Evolutionary conservation across 179 eudicot genomes (phyloP).

Genomic region (Actinidia chinensis): DNA sequence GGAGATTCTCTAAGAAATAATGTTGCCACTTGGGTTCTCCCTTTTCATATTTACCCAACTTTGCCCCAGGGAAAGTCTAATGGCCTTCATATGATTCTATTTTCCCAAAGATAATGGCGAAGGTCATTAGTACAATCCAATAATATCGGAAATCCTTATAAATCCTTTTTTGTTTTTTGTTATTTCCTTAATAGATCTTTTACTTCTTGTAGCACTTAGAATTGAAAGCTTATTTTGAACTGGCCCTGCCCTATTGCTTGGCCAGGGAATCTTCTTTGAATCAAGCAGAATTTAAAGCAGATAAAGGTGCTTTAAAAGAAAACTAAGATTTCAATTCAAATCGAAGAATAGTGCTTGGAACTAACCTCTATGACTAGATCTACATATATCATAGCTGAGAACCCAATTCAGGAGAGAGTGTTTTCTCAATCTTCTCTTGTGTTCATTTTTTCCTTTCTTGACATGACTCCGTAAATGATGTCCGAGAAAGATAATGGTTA

Average conservation of each 20-base stretch:
- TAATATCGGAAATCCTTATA: not conserved
- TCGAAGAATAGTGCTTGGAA: constrained; percentile 1
- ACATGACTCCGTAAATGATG: no score
- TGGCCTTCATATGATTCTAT: not conserved
- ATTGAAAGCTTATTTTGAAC: constrained; percentile 1
- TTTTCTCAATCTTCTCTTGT: no score
- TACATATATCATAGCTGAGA: no score
- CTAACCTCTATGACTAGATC: no score
- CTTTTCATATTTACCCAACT: constrained; percentile 4
- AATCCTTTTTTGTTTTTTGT: not conserved
- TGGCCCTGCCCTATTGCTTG: not conserved
- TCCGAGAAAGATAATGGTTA: no score
- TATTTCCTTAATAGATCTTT: not conserved
- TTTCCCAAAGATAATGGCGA: not conserved
- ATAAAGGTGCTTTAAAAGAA: not conserved
- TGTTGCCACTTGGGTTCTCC: not conserved
- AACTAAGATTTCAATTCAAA: constrained; percentile 2
- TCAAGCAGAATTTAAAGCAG: not conserved
- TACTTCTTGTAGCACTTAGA: not conserved
- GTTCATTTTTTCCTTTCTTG: no score
- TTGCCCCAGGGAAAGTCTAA: not conserved
- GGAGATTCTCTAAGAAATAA: not conserved
- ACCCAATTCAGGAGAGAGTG: no score
- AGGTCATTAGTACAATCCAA: not conserved
- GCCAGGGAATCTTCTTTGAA: not conserved